Base-by-base conservation (phyloP, 768 basidiomycete species). In the Amanita thiersii region DNA sequence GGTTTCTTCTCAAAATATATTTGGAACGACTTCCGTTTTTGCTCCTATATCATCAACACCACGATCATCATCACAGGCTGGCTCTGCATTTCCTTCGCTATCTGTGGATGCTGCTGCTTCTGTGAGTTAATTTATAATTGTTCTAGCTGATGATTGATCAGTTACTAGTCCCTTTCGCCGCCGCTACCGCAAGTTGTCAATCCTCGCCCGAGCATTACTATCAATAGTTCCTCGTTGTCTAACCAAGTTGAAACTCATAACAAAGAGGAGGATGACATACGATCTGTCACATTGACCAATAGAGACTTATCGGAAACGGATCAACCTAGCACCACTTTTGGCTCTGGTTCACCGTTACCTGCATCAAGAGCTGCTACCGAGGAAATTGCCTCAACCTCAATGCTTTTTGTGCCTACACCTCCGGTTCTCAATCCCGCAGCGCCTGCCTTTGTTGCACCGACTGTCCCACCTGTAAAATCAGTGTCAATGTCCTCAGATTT, bases 1-100 rank as follows among this genome's bases (percentile, higher is more conserved):
- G 9, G 55, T 62, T 2, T 55, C 68, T 4, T 55, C 63, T 3
- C 65, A 62, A 11, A 68, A 64, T 49, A 56, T 58, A 7, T 70
- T 70, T 40, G 58, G 55, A 17, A 53, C 50, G 12, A 41, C 55
- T 2, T 62, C 66, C 11, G 57, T 64, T 9, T 71, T 70, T 43
- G 64, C 62, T 8, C 43, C 38, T 32, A 49, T 50, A 26, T 44
- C 50, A 14, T 25, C 53, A 5, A 30, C 49, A 14, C 41, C 60
- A 15, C 48, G 48, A 29, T 46, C 59, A 1, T 15, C 52, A 3
- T 33, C 52, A 17, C 30, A 49, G 15, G 25, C 52, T 40, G 25
- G 45, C 35, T 31, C 47, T 28, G 3, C 35, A 10, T 39, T 28
- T 18, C 7, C 40, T 44, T 36, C 49, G 17, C 47, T 48, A n/a